Evolutionary conservation across 2,329 filamentous ascomycete genomes (phyloP).

Genomic region (Verticillium albo-atrum): DNA sequence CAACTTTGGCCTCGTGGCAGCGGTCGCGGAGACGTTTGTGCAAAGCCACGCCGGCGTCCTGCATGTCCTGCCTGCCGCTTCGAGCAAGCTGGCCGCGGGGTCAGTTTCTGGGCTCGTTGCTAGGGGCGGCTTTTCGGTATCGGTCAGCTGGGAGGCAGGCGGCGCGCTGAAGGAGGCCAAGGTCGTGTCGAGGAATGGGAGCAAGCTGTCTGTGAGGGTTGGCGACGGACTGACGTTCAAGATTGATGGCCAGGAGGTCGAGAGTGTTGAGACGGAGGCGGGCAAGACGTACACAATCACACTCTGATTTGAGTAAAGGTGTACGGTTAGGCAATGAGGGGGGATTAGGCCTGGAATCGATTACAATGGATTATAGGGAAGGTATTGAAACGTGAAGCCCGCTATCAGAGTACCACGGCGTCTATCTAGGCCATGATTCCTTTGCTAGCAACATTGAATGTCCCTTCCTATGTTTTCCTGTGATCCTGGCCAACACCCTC

Average conservation of each 20-base stretch:
- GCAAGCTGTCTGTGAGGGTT: slow-evolving; percentile 14
- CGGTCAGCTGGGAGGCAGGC: slow-evolving; percentile 12
- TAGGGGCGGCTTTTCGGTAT: slow-evolving; percentile 15
- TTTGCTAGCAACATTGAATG: no score
- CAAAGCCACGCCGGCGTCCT: slow-evolving; percentile 27
- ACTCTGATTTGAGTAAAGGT: neutral
- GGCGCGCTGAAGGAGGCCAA: slow-evolving; percentile 13
- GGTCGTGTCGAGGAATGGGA: slow-evolving; percentile 15
- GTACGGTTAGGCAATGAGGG: no score
- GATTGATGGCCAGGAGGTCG: slow-evolving; percentile 10
- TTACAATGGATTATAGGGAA: no score
- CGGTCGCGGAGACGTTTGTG: slow-evolving; percentile 37
- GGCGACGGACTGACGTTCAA: slow-evolving; percentile 10
- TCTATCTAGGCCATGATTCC: no score
- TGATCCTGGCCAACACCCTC: no score
- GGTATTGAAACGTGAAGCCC: no score
- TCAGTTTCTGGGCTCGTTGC: slow-evolving; percentile 5
- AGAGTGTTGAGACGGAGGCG: neutral
- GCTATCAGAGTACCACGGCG: no score
- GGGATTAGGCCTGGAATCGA: no score
- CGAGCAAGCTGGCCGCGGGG: neutral
- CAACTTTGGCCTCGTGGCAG: slow-evolving; percentile 40
- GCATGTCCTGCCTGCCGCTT: slow-evolving; percentile 18
- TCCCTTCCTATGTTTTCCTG: no score
- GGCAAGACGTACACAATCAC: neutral